Base-by-base conservation (phyloP, 2,329 filamentous ascomycete genomes). In the Colletotrichum lindemuthianum region DNA sequence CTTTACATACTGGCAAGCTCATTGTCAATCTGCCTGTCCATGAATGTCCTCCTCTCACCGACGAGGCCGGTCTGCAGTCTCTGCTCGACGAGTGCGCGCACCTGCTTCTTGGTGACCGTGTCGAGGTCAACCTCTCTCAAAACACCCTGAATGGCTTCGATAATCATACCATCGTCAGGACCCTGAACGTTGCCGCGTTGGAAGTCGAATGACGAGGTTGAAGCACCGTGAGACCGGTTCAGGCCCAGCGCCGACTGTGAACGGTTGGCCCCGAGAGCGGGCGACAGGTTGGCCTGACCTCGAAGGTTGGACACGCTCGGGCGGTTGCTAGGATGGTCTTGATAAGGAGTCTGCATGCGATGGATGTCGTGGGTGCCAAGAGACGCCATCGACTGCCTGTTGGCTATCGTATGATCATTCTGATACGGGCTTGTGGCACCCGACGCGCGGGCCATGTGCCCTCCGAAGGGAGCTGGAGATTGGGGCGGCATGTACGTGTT, bases 21-120 rank as follows among this genome's bases (percentile, higher is more conserved):
- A 60, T 88, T 87, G 79, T 99, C 96, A 78, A 99, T 98, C 81
- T 94, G 92, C 70, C 90, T 86, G 79, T 97, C 95, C 81, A 98
- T 88, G 80, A 97, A 98, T 13, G 89, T 89, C 75, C 91, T 89
- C 76, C 93, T 90, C 78, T 97, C 94, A 24, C 93, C 94, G 0
- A 87, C 84, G 63, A 98, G 84, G 76, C 97, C 93, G 5, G 92
- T 95, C 81, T 97, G 95, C 67, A 99, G 80, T 72, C 94, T 88
- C 81, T 97, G 93, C 81, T 99, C 96, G 11, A 97, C 93, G 48
- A 98, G 85, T 4, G 92, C 94, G 54, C 92, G 86, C 60, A 96
- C 90, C 80, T 98, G 95, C 82, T 99, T 99, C 88, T 98, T 99
- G 7, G 96, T 99, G 51, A 98, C 92, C n/a, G 87, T 95, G 76